These are phyloP conservation scores for Aspergillus japonicus DNA, from an alignment of 2,329 filamentous ascomycete genomes.

Conservation along the genomic window DNA sequence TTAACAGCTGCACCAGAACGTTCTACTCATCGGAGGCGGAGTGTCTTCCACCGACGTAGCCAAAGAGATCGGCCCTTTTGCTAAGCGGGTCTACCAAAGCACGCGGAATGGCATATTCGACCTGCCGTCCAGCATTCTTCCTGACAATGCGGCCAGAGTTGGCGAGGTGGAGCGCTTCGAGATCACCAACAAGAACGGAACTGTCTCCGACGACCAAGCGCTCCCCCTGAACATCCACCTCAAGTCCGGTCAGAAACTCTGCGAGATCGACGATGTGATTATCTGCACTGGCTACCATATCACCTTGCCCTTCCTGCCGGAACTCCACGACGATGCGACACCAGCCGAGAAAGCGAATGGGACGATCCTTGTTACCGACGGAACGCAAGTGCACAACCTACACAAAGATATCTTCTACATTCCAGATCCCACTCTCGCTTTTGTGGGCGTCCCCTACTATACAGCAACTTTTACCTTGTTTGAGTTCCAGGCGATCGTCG, in stretches of 20 bases:
- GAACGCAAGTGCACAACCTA: conserved; percentile 63
- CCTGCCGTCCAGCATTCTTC: conserved; percentile 54
- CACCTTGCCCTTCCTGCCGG: conserved; percentile 62
- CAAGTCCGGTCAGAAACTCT: conserved; percentile 53
- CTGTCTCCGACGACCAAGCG: conserved; percentile 24
- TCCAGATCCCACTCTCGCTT: conserved; percentile 61
- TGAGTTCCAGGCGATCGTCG: conserved; percentile 65
- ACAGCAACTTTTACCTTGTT: conserved; percentile 68
- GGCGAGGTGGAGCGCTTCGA: conserved; percentile 53
- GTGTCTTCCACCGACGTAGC: conserved; percentile 58
- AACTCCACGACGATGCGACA: conserved; percentile 50
- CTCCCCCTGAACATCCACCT: conserved; percentile 55
- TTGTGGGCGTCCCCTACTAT: conserved; percentile 65
- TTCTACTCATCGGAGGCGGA: conserved; percentile 57
- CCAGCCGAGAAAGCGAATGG: conserved; percentile 51
- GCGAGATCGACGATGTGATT: conserved; percentile 60
- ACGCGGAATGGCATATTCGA: conserved; percentile 63
- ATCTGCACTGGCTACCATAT: conserved; percentile 69
- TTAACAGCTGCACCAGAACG: conserved; percentile 39
- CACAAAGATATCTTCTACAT: conserved; percentile 73
- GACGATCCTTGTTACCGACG: conserved; percentile 60
- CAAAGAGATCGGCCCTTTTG: conserved; percentile 49
- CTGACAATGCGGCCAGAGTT: conserved; percentile 53
- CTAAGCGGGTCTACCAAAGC: conserved; percentile 53
- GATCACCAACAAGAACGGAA: not conserved